phyloP scores from a whole-genome alignment of 495 filamentous ascomycete species.

The Talaromyces liani region DNA sequence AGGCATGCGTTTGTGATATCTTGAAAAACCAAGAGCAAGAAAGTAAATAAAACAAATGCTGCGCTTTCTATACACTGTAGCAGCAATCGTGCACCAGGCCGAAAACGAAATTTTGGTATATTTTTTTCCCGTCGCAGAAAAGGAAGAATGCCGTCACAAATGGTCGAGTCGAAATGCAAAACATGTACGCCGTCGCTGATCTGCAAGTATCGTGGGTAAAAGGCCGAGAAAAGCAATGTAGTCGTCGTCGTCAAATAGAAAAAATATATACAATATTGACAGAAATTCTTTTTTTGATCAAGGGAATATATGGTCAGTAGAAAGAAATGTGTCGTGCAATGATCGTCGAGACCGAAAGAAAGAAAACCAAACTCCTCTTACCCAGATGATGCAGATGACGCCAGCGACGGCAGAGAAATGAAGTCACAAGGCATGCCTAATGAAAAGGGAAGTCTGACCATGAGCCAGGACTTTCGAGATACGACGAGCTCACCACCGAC shows the following conservation, averaged over 20 bases:
- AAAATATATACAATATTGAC: constrained; percentile 9
- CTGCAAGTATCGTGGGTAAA: constrained; percentile 4
- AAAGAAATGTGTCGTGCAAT: background rate
- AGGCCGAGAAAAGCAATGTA: background rate
- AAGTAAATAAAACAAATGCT: constrained; percentile 27
- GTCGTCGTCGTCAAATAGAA: constrained; percentile 1
- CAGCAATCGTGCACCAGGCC: constrained; percentile 16
- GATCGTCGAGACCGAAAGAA: constrained; percentile 7
- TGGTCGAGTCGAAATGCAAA: background rate
- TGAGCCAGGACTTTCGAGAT: background rate
- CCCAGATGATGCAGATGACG: background rate
- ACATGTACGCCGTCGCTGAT: constrained; percentile 9
- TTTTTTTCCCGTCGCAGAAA: constrained; percentile 1
- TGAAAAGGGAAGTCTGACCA: constrained; percentile 1
- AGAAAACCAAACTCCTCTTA: background rate
- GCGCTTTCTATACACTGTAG: constrained; percentile 42
- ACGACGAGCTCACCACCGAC: constrained; percentile 50
- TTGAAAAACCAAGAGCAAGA: constrained; percentile 23
- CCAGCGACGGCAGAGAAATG: constrained; percentile 6
- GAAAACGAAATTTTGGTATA: constrained; percentile 10
- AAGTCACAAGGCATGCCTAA: constrained; percentile 5
- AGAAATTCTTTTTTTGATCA: background rate
- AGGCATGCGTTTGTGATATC: constrained; percentile 16
- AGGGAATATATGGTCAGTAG: constrained; percentile 2
- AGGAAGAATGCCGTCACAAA: constrained; percentile 6